Evolutionary conservation across 2,329 filamentous ascomycete genomes (phyloP).

Genomic region (Fusarium brevicatenulatum): DNA sequence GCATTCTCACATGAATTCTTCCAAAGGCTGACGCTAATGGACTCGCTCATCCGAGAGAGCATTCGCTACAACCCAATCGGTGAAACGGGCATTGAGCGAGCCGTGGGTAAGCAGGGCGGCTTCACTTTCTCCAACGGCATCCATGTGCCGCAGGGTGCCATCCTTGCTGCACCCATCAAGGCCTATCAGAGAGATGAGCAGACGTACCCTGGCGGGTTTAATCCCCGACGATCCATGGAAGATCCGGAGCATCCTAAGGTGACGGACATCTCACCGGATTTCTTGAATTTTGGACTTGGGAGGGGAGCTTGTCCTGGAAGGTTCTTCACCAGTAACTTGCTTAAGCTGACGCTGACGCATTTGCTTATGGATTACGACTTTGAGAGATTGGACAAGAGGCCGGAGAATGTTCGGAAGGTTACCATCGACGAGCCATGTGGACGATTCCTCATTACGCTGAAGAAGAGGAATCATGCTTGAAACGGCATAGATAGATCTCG

Average conservation of each 20-base stretch:
- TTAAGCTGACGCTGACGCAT: conserved; percentile 24
- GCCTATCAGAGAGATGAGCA: conserved; percentile 26
- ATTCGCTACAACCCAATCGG: conserved; percentile 32
- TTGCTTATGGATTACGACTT: conserved; percentile 21
- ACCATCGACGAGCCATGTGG: conserved; percentile 24
- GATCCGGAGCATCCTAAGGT: conserved; percentile 19
- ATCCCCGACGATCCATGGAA: conserved; percentile 19
- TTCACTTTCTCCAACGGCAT: conserved; percentile 33
- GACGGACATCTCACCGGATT: conserved; percentile 24
- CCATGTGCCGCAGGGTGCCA: conserved; percentile 27
- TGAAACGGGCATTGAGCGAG: conserved; percentile 27
- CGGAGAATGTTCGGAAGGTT: conserved; percentile 23
- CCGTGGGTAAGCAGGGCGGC: conserved; percentile 19
- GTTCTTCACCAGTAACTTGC: conserved; percentile 24
- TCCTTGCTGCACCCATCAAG: conserved; percentile 31
- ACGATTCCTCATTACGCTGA: conserved; percentile 10
- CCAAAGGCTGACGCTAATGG: conserved; percentile 20
- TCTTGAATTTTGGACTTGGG: conserved; percentile 23
- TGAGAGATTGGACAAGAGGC: conserved; percentile 12
- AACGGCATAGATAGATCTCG: not conserved
- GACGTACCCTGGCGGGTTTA: conserved; percentile 22
- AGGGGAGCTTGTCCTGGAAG: conserved; percentile 19
- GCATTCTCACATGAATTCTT: conserved; percentile 24
- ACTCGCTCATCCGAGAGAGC: conserved; percentile 21
- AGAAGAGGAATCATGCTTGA: conserved; percentile 6